Base-by-base conservation (phyloP, 192 early-diverging fungal species). In the Umbelopsis vinacea region DNA sequence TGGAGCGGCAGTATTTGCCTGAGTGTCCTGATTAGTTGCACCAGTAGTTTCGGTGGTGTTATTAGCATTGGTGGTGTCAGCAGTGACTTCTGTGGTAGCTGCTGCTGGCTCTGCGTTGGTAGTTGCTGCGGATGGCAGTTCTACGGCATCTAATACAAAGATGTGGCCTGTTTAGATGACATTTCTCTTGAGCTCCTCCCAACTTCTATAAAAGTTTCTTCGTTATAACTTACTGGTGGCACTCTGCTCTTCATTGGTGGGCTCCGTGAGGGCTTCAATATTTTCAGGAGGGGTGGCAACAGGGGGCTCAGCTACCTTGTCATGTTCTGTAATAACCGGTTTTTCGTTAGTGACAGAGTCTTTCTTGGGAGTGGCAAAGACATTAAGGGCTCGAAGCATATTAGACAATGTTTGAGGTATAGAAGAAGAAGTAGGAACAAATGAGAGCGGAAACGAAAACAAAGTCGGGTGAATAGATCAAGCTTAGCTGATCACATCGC, bases 221-320 rank as follows among this genome's bases (percentile, higher is more conserved):
- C 40, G 40, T 43, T 12, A 43, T 11, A 7, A 43, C 57, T 63
- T 63, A 63, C 57, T 63, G 17, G 57, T 63, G 26, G 57, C 57
- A 29, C 14, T 29, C 3, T 19, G 29, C 26, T 63, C 57, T 37
- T 63, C 57, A 37, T 26, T 17, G 33, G 57, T 17, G 35, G 57
- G 26, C 29, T 63, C 57, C 17, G 57, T 63, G 33, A 63, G 15
- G 8, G 57, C 57, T 14, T 63, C 57, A 63, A 63, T 63, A 29
- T 63, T 63, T 37, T 63, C 57, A 19, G 57, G 57, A 17, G 57
- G 57, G 26, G 57, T 63, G 33, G 57, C 57, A 63, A 63, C 57
- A 35, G 57, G 57, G 26, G 57, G 57, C 17, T 63, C 57, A 63
- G 57, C 57, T 63, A 63, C 57, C 57, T 63, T 63, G 12, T 63